phyloP scores from a whole-genome alignment of 106 monocot species.

The Acorus calamus region DNA sequence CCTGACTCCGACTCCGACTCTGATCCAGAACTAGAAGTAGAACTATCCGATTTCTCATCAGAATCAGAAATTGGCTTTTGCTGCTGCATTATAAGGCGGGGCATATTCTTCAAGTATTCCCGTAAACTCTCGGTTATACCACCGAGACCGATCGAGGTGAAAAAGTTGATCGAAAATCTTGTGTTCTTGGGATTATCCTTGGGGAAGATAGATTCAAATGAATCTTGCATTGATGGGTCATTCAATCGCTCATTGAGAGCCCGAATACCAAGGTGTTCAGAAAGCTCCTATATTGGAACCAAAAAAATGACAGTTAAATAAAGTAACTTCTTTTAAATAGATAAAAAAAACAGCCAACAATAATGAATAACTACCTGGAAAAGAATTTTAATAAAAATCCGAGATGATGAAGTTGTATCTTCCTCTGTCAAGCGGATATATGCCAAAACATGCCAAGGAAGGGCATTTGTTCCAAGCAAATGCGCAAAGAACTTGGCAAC shows the following conservation, averaged over 20 bases:
- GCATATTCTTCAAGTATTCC: slow-evolving; percentile 94
- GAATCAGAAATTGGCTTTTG: slow-evolving; percentile 48
- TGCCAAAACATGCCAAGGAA: slow-evolving; percentile 79
- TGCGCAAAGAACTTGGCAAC: slow-evolving; percentile 50
- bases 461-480: slow-evolving; percentile 37
- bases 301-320: background rate
- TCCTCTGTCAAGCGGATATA: slow-evolving; percentile 91
- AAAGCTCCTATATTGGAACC: slow-evolving; percentile 56
- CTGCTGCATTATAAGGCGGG: slow-evolving; percentile 93
- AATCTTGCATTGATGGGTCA: slow-evolving; percentile 76
- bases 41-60: slow-evolving; percentile 42
- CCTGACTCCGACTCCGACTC: background rate
- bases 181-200: slow-evolving; percentile 96
- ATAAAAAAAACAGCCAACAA: background rate
- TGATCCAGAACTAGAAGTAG: slow-evolving; percentile 6
- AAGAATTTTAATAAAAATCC: slow-evolving; percentile 95
- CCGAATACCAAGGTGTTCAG: slow-evolving; percentile 82
- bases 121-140: slow-evolving; percentile 89
- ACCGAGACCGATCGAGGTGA: slow-evolving; percentile 90
- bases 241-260: slow-evolving; percentile 75
- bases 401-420: slow-evolving; percentile 84
- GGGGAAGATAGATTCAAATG: slow-evolving; percentile 84
- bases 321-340: background rate
- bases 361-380: slow-evolving; percentile 52
- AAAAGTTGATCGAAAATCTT: slow-evolving; percentile 84